A percentile compares a stretch with the other conserved stretches of the same genome.
These are phyloP conservation scores for Penicillium macrosclerotiorum DNA, from an alignment of 495 filamentous ascomycete genomes.

Conservation along the genomic window DNA sequence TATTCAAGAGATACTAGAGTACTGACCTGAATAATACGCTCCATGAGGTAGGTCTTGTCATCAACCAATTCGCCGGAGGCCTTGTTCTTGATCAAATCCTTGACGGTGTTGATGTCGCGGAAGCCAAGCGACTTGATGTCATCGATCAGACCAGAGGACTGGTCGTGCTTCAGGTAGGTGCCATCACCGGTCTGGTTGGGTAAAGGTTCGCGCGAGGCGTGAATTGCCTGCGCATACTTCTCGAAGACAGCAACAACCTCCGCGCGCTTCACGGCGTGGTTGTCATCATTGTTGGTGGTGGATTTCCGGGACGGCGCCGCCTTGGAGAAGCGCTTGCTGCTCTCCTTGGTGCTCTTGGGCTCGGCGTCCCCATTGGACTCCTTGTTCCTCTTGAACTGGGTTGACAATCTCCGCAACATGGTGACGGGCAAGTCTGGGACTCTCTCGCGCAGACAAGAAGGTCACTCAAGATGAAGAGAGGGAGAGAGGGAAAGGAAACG, in stretches of 20 bases:
- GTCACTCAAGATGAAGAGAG: conserved; percentile 6
- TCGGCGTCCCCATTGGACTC: conserved; percentile 42
- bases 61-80: conserved; percentile 56
- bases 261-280: conserved; percentile 33
- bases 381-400: conserved; percentile 51
- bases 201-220: conserved; percentile 61
- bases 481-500: conserved; percentile 8
- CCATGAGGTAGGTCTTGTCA: conserved; percentile 81
- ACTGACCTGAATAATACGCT: conserved; percentile 64
- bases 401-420: conserved; percentile 52
- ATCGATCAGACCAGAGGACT: conserved; percentile 55
- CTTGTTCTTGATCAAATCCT: conserved; percentile 51
- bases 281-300: conserved; percentile 30
- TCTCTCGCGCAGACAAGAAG: conserved; percentile 5
- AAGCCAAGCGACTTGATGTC: conserved; percentile 64
- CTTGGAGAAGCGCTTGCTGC: conserved; percentile 42
- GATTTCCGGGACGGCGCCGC: conserved; percentile 29
- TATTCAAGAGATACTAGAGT: neutral
- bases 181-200: conserved; percentile 67
- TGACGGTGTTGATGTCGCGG: conserved; percentile 55
- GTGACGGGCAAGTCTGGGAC: conserved; percentile 21
- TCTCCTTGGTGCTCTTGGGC: conserved; percentile 34
- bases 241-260: conserved; percentile 54
- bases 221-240: conserved; percentile 62
- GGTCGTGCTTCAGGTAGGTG: conserved; percentile 48